Evolutionary conservation across 805 yeast genomes (phyloP).

Genomic region (Candida michaelii): DNA sequence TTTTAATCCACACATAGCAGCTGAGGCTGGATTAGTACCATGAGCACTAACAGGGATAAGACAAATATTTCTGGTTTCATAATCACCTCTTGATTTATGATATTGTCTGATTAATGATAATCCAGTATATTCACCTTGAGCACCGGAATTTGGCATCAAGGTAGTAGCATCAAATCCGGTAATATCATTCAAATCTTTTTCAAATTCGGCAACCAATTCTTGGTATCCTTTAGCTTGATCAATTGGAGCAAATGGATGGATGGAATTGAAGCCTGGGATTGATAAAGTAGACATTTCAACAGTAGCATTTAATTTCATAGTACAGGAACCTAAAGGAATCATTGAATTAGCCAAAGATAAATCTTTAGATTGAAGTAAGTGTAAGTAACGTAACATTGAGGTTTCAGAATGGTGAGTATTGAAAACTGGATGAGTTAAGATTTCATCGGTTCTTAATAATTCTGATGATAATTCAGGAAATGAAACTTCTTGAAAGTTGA

Average conservation of each 20-base stretch:
- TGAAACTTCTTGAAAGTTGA: constrained; percentile 18
- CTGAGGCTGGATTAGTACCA: constrained; percentile 98
- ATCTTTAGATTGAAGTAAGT: constrained; percentile 80
- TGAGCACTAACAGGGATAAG: constrained; percentile 97
- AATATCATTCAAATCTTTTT: constrained; percentile 80
- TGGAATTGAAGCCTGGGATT: constrained; percentile 85
- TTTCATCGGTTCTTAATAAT: constrained; percentile 54
- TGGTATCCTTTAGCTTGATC: constrained; percentile 88
- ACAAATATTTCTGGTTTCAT: constrained; percentile 73
- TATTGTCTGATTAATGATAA: constrained; percentile 81
- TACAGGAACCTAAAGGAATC: constrained; percentile 97
- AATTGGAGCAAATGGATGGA: constrained; percentile 92
- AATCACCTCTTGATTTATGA: constrained; percentile 66
- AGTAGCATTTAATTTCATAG: constrained; percentile 95
- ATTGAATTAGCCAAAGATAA: constrained; percentile 91
- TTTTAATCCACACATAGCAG: constrained; percentile 94
- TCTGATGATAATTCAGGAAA: constrained; percentile 53
- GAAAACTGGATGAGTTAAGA: constrained; percentile 76
- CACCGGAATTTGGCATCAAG: constrained; percentile 96
- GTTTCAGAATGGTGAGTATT: constrained; percentile 91
- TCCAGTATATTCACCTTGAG: constrained; percentile 98
- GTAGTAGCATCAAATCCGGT: constrained; percentile 93
- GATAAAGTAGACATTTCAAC: constrained; percentile 93
- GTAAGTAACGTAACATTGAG: constrained; percentile 87
- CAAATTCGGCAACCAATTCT: constrained; percentile 73